A percentile compares a stretch with the other conserved stretches of the same genome.
Evolutionary conservation across 2,329 filamentous ascomycete species (phyloP).

Genomic region (Ascochyta koolunga): DNA sequence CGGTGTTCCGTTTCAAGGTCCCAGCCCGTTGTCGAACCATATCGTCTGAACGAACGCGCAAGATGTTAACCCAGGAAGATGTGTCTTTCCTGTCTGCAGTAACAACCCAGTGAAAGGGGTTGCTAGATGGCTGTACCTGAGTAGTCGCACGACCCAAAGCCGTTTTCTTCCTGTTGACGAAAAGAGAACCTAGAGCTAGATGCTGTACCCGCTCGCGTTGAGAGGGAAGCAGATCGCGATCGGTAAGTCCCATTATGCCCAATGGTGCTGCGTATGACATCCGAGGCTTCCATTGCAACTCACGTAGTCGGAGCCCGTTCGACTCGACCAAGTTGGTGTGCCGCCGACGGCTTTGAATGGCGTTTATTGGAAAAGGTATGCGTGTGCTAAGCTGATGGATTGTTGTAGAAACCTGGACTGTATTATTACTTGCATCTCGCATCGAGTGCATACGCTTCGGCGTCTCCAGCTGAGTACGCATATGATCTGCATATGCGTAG

Average conservation of each 20-base stretch:
- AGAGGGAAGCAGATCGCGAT: not conserved
- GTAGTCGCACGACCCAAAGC: not conserved
- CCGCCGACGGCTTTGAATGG: not conserved
- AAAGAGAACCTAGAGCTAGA: not conserved
- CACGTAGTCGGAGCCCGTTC: not conserved
- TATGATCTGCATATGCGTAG: not conserved
- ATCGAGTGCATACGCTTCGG: not conserved
- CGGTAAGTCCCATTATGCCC: not conserved
- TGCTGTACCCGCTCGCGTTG: not conserved
- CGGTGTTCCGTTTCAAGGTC: not conserved
- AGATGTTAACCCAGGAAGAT: not conserved
- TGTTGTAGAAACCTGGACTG: no score
- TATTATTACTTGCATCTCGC: no score
- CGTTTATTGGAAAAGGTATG: not conserved
- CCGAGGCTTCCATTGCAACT: not conserved
- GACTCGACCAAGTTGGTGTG: not conserved
- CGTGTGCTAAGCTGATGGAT: no score
- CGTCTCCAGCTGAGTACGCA: not conserved
- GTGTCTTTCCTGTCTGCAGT: not conserved
- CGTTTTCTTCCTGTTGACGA: not conserved
- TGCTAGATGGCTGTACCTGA: not conserved
- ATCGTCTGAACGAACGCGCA: not conserved
- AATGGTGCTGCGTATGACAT: not conserved
- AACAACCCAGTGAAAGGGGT: constrained; percentile 4
- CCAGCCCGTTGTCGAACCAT: not conserved